Evolutionary conservation across 331 rosid genomes (phyloP), one percentile per base, ranked within the genome.

Genomic region (Stylosanthes scabra): DNA sequence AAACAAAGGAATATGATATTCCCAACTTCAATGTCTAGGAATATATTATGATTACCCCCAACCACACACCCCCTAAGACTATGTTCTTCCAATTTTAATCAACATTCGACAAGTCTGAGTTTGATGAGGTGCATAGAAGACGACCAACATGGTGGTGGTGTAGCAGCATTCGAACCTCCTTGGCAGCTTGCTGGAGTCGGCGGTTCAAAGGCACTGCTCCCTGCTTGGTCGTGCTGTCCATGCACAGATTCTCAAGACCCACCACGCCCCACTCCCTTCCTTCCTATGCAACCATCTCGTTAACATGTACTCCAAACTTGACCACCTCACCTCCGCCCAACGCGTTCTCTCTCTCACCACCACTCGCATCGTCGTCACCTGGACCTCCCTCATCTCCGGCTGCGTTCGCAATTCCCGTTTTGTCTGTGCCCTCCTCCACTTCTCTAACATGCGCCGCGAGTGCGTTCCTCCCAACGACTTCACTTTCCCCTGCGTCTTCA

Each of bases 251-350:
- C 57, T 90, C 78, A 86, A 70, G 61, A 84, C 87, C 68, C 81
- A 88, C 46, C 63, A 74, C 16, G 3, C 55, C 9, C 88, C 92
- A 12, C 79, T 87, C 59, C 90, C 97, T 3, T 58, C 86, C 25
- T 90, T 90, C 76, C 83, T 93, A 80, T 87, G 82, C 82, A 93
- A 87, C 75, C 87, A 90, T 74, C 96, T 93, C 9, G 80, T 93
- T 71, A 90, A 90, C 83, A 84, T 90, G 96, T 93, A 93, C 81
- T 86, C 98, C 82, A 93, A 93, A 83, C 92, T 93, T 75, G 89
- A 88, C 86, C 83, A 51, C 34, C 83, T 57, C 25, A 71, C 80
- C 80, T 84, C 96, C 2, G 98, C 98, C 14, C 82, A 84, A 49
- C 82, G 28, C 81, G 79, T 89, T 62, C 92, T 90, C 78, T 83